Evolutionary conservation across 345 rosid genomes (phyloP).

Genomic region (Rhodamnia rubescens): DNA sequence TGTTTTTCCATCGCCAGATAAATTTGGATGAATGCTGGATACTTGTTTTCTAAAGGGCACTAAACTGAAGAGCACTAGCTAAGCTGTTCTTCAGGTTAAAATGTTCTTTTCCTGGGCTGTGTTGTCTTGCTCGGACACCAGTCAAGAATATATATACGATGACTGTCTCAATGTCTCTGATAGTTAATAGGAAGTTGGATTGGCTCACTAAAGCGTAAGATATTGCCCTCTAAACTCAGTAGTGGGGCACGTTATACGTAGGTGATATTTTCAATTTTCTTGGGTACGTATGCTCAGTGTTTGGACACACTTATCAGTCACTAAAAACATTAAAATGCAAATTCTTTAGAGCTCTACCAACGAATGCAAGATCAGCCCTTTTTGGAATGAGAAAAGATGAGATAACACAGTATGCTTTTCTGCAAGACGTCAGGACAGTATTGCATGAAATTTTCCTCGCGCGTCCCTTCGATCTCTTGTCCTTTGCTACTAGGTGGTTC

Average conservation of each 20-base stretch:
- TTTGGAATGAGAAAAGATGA: not conserved
- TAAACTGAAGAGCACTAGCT: not conserved
- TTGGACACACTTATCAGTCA: not conserved
- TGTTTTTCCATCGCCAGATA: slow-evolving; percentile 3
- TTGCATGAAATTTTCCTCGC: not conserved
- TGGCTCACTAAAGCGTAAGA: not conserved
- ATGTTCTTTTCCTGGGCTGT: not conserved
- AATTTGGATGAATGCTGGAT: not conserved
- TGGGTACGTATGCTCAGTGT: not conserved
- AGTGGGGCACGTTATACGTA: not conserved
- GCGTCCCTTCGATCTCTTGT: not conserved
- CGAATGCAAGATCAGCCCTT: not conserved
- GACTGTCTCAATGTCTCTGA: not conserved
- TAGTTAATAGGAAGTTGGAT: not conserved
- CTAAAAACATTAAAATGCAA: not conserved
- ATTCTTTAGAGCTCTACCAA: not conserved
- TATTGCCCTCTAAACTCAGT: not conserved
- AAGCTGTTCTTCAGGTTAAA: not conserved
- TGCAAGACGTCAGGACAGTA: not conserved
- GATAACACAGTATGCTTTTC: not conserved
- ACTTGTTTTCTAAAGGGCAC: not conserved
- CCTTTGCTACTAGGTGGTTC: not conserved
- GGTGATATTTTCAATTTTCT: not conserved
- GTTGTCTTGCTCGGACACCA: not conserved
- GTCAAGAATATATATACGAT: not conserved